Conservation (phyloP, 495 filamentous ascomycete genomes). For the Staphylotrichum tortipilum region DNA sequence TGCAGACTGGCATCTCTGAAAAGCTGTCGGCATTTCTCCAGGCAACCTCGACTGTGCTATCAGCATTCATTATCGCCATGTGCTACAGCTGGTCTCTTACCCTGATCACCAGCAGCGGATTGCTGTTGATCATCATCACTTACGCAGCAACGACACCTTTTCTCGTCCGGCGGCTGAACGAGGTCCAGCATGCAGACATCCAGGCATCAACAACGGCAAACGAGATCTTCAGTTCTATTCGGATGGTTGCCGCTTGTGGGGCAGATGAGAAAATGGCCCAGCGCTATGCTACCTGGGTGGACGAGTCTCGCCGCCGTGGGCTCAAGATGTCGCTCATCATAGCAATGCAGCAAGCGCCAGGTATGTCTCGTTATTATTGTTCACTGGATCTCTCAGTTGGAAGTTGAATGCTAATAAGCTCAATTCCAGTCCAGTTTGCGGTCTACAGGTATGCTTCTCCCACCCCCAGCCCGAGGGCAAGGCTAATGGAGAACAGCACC, state of each 20-base stretch:
- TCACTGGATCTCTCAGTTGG: too few relatives aligned
- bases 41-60: conserved; percentile 40
- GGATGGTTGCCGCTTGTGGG: conserved; percentile 56
- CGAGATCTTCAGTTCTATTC: conserved; percentile 46
- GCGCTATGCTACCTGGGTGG: conserved; percentile 48
- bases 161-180: conserved; percentile 46
- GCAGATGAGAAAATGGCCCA: conserved; percentile 47
- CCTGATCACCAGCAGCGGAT: conserved; percentile 45
- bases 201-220: conserved; percentile 54
- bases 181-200: conserved; percentile 49
- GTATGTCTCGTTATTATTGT: conserved; percentile 18
- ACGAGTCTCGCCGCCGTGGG: conserved; percentile 48
- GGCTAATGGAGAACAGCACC: conserved; percentile 21
- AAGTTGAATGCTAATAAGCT: conserved; percentile 5
- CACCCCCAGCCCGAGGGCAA: background rate
- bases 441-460: conserved; percentile 24
- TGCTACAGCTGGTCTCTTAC: conserved; percentile 50
- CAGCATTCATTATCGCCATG: conserved; percentile 48
- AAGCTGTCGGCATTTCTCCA: conserved; percentile 48
- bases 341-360: conserved; percentile 33
- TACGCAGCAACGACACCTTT: conserved; percentile 49
- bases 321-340: conserved; percentile 43
- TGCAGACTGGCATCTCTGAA: conserved; percentile 61
- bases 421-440: conserved; percentile 31
- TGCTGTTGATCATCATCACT: conserved; percentile 49